Evolutionary conservation across 192 early-diverging fungal species (phyloP), one percentile per base, ranked within the genome.

Genomic region (Gamsiella multidivaricata): DNA sequence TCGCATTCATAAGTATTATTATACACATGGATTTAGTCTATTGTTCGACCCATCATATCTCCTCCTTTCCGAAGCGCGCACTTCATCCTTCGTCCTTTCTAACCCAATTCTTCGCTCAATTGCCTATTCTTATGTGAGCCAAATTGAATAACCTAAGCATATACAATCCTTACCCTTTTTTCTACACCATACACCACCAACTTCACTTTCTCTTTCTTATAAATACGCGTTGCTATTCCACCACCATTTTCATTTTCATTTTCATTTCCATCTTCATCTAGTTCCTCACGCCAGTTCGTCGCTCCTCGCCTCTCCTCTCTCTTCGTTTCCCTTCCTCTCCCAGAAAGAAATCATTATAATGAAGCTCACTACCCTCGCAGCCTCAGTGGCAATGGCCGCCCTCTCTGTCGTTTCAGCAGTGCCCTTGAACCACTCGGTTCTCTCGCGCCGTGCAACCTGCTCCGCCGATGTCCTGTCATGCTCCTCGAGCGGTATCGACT

Each of bases 381-480:
- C 69, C 28, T 63, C 61, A 22, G 26, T 71, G 42, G 69, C 61
- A 8, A n/a, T 61, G 23, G 68, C 46, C 37, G 42, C 60, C 52
- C 18, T 71, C 20, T 71, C 69, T 15, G 41, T 62, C 11, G 60
- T 57, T 37, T 62, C 69, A 17, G 69, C 69, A 18, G 17, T 34
- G 6, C 67, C 67, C 1, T 14, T 68, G 31, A 20, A 62, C 20
- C 36, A 46, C 45, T 46, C 61, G 20, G 1, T 54, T 18, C 53
- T 41, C 41, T 63, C 33, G 0, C 43, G 39, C 34, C n/a, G 32
- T 49, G 60, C 45, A 18, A 56, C 53, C 18, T 75, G 72, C 45
- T 64, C 72, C 3, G 54, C 37, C 26, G 43, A 71, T 56, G 70
- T 76, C 45, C 52, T 82, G 17, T 82, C 81, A 10, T 82, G 81